These are phyloP conservation scores for Kwoniella sp. DNA, from an alignment of 768 basidiomycete genomes.

Conservation along the genomic window DNA sequence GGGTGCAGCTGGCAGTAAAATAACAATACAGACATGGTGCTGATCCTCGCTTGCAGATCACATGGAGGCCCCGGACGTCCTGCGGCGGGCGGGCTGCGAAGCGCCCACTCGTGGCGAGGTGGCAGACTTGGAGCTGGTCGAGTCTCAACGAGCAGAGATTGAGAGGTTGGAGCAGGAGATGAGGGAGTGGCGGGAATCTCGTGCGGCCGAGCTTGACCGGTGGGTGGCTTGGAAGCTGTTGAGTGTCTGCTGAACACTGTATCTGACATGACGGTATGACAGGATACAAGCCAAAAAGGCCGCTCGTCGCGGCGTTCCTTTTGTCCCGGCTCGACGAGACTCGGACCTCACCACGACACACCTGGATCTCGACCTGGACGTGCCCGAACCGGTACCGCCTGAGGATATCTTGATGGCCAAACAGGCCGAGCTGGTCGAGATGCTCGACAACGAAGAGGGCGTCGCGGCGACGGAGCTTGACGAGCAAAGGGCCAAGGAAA, in stretches of 20 bases:
- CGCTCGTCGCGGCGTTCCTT: conserved; percentile 26
- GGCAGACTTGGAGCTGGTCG: conserved; percentile 22
- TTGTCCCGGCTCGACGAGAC: conserved; percentile 2
- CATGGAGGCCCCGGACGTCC: conserved; percentile 49
- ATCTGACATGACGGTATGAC: too few relatives aligned
- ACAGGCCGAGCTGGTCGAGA: background rate
- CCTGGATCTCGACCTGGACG: background rate
- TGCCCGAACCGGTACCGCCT: background rate
- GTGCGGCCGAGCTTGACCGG: conserved; percentile 40
- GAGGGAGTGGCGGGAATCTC: conserved; percentile 31
- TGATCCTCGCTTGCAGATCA: conserved; percentile 44
- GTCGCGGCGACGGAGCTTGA: background rate
- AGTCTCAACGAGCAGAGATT: conserved; percentile 32
- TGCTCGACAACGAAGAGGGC: too few relatives aligned
- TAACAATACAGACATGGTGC: background rate
- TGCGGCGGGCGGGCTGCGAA: conserved; percentile 37
- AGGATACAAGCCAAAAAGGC: conserved; percentile 39
- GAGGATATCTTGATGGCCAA: background rate
- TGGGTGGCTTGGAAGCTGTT: conserved; percentile 7
- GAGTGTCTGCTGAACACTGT: background rate
- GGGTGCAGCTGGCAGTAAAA: conserved; percentile 3
- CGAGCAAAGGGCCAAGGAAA: background rate
- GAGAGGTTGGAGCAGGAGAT: conserved; percentile 38
- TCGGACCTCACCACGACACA: background rate
- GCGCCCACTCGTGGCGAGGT: conserved; percentile 30